phyloP scores from a whole-genome alignment of 306 rosid species.

The Boehmeria nivea region DNA sequence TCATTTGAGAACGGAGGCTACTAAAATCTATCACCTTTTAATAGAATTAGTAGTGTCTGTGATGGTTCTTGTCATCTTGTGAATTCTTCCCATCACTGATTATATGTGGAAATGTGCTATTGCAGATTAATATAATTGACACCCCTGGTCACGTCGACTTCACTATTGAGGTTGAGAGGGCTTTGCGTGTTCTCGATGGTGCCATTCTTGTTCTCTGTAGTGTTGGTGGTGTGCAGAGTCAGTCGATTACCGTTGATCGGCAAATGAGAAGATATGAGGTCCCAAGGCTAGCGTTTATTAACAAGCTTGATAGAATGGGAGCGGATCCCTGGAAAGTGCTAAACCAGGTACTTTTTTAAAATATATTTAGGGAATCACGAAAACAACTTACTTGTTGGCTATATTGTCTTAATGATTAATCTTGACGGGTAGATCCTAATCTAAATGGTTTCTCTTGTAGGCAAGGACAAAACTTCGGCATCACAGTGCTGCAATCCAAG shows the following conservation, averaged over 20 bases:
- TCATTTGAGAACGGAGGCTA: no score
- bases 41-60: background rate
- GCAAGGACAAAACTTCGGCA: constrained; percentile 95
- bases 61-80: no score
- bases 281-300: constrained; percentile 92
- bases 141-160: constrained; percentile 99
- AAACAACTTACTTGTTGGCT: background rate
- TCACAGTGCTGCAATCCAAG: constrained; percentile 94
- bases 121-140: constrained; percentile 92
- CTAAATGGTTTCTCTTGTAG: constrained; percentile 43
- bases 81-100: no score
- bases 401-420: background rate
- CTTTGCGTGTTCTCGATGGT: constrained; percentile 97
- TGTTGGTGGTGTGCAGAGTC: constrained; percentile 99
- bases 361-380: background rate
- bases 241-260: constrained; percentile 94
- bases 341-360: constrained; percentile 58
- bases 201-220: constrained; percentile 98
- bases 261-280: constrained; percentile 98
- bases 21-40: background rate
- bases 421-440: constrained; percentile 1
- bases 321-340: constrained; percentile 99
- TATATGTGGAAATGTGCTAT: no score
- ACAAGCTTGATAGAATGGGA: constrained; percentile 98
- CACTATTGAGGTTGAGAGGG: constrained; percentile 98